Evolutionary conservation across 129 eudicot species (phyloP), one percentile per base, ranked within the genome.

Genomic region (Pittosporum tobira): DNA sequence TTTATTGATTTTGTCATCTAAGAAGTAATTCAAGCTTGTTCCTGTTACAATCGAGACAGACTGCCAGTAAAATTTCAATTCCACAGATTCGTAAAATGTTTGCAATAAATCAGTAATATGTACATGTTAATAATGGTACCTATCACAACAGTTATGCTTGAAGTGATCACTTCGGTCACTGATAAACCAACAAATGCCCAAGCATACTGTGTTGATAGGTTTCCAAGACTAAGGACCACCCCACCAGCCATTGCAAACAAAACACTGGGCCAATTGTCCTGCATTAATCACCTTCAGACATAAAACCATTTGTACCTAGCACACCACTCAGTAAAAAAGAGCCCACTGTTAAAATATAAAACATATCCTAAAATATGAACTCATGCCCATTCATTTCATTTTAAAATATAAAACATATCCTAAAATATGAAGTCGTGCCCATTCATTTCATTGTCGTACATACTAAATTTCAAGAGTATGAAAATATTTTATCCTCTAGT

Each of bases 141-240:
- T 68, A 85, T 75, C 18, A 83, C 94, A 52, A 86, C 94, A 34
- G 95, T 81, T 51, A 90, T 80, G 73, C 87, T 90, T 49, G 94
- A 69, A 13, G 79, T 71, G 19, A 86, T 61, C 44, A 90, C 95
- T 63, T 75, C 88, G 1, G 86, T 77, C 65, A 90, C 94, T 6
- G 98, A 90, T 69, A 90, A 73, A 51, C 98, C 98, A n/a, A 85
- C 98, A 69, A 85, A 85, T n/a, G 98, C 89, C 82, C 85, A 85
- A 44, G 94, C 95, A 63, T 90, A 90, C 60, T 90, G 98, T 18
- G 85, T 80, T 25, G 93, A 64, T 37, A 90, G 38, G 66, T 90
- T 90, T 20, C 98, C 98, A 16, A 85, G 54, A 53, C 98, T 75
- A 25, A 90, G 78, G 61, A 85, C 83, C 26, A 82, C 70, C 52